These are phyloP conservation scores for Macroventuria anomochaeta DNA, from an alignment of 2,329 filamentous ascomycete genomes.

Conservation along the genomic window DNA sequence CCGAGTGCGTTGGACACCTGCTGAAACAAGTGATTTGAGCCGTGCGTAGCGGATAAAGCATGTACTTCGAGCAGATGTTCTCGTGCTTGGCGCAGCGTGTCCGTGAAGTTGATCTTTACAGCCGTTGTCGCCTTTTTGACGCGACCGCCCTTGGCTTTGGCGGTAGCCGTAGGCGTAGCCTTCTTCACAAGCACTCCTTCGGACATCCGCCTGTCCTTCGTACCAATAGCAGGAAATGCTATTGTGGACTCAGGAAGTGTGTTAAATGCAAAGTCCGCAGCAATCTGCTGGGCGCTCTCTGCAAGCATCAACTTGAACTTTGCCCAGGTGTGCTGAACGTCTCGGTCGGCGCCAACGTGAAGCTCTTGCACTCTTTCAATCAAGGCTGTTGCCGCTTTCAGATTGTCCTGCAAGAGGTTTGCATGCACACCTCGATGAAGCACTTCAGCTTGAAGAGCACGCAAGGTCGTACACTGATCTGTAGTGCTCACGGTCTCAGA, in stretches of 20 bases:
- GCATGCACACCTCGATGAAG: constrained; percentile 59
- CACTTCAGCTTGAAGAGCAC: constrained; percentile 56
- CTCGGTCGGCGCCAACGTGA: constrained; percentile 48
- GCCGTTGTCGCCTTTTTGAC: constrained; percentile 30
- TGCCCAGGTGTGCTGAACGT: constrained; percentile 62
- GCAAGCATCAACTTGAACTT: constrained; percentile 72
- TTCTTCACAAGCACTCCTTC: constrained; percentile 29
- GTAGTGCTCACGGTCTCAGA: constrained; percentile 23
- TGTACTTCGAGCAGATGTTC: constrained; percentile 71
- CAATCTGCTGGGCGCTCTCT: constrained; percentile 74
- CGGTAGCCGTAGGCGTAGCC: constrained; percentile 9
- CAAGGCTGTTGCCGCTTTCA: constrained; percentile 36
- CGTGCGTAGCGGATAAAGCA: constrained; percentile 59
- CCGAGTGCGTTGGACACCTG: constrained; percentile 46
- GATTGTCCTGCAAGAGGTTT: constrained; percentile 40
- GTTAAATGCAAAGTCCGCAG: constrained; percentile 82
- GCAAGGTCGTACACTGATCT: constrained; percentile 49
- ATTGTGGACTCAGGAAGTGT: constrained; percentile 92
- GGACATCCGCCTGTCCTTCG: constrained; percentile 35
- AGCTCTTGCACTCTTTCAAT: constrained; percentile 35
- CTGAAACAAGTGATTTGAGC: constrained; percentile 64
- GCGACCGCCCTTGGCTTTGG: constrained; percentile 25
- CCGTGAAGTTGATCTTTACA: constrained; percentile 57
- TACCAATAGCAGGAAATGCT: constrained; percentile 74
- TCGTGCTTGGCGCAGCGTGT: constrained; percentile 69